Percentiles rank a stretch among this genome's conserved stretches.
Evolutionary conservation across 2,329 filamentous ascomycete species (phyloP).

Genomic region (Microdochium nivale): DNA sequence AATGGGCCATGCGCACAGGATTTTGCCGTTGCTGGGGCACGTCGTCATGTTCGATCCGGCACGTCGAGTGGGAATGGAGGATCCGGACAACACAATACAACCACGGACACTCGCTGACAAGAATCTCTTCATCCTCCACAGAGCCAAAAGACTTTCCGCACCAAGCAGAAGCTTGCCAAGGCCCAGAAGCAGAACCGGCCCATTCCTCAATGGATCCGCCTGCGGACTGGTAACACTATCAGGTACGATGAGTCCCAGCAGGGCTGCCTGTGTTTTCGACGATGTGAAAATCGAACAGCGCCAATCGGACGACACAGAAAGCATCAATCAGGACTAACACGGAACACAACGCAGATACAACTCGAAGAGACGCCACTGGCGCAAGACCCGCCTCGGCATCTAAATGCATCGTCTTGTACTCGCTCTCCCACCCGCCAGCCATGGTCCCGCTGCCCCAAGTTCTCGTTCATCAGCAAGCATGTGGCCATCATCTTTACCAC

Average conservation of each 20-base stretch:
- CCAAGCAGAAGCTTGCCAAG: conserved; percentile 99
- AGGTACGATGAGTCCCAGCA: conserved; percentile 60
- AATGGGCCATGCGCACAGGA: neutral
- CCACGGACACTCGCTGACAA: conserved; percentile 7
- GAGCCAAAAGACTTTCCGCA: conserved; percentile 99
- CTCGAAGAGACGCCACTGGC: conserved; percentile 99
- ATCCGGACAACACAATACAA: neutral
- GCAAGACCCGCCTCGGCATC: conserved; percentile 99
- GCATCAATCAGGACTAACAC: conserved; percentile 8
- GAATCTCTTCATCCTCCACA: conserved; percentile 30
- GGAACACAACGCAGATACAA: conserved; percentile 68
- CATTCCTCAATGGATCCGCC: conserved; percentile 99
- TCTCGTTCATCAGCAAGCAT: neutral
- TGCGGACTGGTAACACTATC: conserved; percentile 98
- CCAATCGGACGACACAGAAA: neutral
- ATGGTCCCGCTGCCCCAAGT: neutral
- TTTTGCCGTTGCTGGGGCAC: neutral
- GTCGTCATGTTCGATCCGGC: neutral
- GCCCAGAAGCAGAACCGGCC: conserved; percentile 99
- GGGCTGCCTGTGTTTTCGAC: too few species aligned
- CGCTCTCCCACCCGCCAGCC: conserved; percentile 14
- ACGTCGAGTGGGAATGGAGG: neutral
- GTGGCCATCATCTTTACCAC: neutral
- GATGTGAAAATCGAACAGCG: conserved; percentile 1
- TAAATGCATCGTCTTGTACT: conserved; percentile 55